These are phyloP conservation scores for Betula pendula DNA, from an alignment of 306 rosid species.

Conservation along the genomic window DNA sequence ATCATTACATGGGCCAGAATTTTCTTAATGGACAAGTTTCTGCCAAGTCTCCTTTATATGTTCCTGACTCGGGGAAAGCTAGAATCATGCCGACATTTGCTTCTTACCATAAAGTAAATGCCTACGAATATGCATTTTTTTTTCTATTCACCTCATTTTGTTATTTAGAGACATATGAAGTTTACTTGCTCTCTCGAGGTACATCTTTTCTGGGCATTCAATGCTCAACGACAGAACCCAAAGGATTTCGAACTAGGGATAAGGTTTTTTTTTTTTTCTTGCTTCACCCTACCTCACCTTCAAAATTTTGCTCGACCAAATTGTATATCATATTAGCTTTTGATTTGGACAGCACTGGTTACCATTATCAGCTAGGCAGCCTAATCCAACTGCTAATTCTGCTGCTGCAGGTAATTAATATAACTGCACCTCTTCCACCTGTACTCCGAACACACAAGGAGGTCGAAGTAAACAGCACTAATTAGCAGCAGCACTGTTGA, in stretches of 20 bases:
- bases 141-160: no score
- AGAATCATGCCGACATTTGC: no score
- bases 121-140: no score
- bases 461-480: not conserved
- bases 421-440: constrained; percentile 62
- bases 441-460: constrained; percentile 44
- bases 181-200: not conserved
- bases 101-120: no score
- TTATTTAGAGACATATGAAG: not conserved
- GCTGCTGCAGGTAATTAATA: constrained; percentile 50
- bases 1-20: not conserved
- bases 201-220: not conserved
- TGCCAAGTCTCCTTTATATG: no score
- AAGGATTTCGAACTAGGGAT: not conserved
- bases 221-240: no score
- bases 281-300: not conserved
- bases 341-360: not conserved
- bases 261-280: not conserved
- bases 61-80: no score
- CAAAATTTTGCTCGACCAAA: not conserved
- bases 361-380: not conserved
- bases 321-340: not conserved
- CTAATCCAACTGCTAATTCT: not conserved
- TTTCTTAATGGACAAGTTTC: not conserved
- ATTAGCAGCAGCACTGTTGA: not conserved